These are phyloP conservation scores for Luffa acutangula DNA, from an alignment of 306 rosid genomes.

Conservation along the genomic window DNA sequence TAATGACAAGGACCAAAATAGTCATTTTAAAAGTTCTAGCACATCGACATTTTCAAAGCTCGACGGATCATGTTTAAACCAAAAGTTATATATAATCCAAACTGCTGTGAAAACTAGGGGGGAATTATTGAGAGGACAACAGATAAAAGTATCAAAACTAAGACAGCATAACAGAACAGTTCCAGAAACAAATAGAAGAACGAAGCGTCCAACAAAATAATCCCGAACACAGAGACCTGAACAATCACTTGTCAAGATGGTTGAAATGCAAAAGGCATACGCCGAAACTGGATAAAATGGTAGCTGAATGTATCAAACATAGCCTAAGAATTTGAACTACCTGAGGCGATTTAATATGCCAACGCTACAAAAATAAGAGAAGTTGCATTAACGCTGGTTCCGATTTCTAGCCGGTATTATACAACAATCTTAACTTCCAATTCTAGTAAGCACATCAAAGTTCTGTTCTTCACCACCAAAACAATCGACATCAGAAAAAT, in stretches of 20 bases:
- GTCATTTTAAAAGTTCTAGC: no score
- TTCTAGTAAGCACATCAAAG: slow-evolving; percentile 22
- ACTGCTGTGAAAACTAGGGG: background rate
- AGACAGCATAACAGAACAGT: background rate
- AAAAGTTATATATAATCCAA: background rate
- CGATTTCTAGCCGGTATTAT: slow-evolving; percentile 21
- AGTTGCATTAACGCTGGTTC: slow-evolving; percentile 17
- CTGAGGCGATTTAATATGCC: slow-evolving; percentile 11
- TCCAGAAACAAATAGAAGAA: background rate
- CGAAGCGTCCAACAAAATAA: background rate
- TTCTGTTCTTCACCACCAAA: slow-evolving; percentile 15
- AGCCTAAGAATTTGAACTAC: background rate
- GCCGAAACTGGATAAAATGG: background rate
- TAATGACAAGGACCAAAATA: no score
- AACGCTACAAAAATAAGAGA: slow-evolving; percentile 18
- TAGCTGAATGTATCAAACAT: background rate
- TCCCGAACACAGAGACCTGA: background rate
- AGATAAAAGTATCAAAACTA: background rate
- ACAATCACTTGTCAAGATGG: background rate
- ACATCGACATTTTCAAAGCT: no score
- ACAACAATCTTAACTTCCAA: slow-evolving; percentile 32
- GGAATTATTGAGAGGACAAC: background rate
- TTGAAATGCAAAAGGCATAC: background rate
- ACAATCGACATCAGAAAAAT: slow-evolving; percentile 12
- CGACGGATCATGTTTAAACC: no score